Base-by-base conservation (phyloP, 139 green algal genomes). In the Mychonastes homosphaera region DNA sequence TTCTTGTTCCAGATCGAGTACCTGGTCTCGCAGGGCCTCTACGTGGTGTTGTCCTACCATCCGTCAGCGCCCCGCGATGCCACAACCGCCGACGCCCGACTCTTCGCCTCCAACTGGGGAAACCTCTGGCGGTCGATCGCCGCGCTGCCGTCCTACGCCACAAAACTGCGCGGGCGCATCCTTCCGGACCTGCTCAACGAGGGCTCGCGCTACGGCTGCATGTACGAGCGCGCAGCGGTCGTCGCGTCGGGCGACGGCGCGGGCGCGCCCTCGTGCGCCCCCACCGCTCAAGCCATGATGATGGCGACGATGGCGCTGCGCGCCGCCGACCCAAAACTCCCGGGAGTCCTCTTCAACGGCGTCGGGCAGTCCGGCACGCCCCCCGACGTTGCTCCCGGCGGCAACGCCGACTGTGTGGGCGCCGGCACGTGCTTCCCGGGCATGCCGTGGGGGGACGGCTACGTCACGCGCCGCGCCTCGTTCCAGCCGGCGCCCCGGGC, bases 1-100 rank as follows among this genome's bases (percentile, higher is more conserved):
- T 69, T 69, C 27, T 34, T 69, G 43, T 69, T 52, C 53, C 52
- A 62, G 43, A 6, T 69, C 27, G 53, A 69, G 62, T 69, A 69
- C 53, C 27, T 69, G 7, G 53, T 69, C 6, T 26, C 36, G 6
- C 62, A 69, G 53, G 62, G 62, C 44, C 57, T 69, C 23, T 69
- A 69, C 32, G 23, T 69, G 33, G 27, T 62, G 29, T 34, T 69
- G 29, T 52, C 54, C 28, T 69, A 47, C 41, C 40, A 28, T 44
- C 50, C 35, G 43, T 58, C 43, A 6, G 23, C 40, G 6, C 50
- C 60, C 12, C 4, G 6, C 2, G 61, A 69, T 43, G 4, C 21
- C 24, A 69, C 56, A 34, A n/a, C 57, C 12, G 15, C 33, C 33
- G 43, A 56, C 44, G 53, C 62, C 1, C 9, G 21, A 2, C 18